These are phyloP conservation scores for Croton laevigatus DNA, from an alignment of 441 rosid species.

Conservation along the genomic window DNA sequence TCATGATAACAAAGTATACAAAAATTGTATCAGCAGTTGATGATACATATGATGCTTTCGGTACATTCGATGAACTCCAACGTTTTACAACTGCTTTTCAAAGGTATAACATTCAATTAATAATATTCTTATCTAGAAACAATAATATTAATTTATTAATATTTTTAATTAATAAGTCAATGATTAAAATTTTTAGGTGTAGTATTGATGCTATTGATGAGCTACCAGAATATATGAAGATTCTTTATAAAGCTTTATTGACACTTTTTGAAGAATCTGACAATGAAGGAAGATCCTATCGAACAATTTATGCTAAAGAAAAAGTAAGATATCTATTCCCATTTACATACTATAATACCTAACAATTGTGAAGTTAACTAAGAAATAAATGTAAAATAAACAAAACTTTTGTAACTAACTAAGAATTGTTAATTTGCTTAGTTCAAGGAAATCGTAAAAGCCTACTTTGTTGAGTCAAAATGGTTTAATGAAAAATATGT, in stretches of 20 bases:
- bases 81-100: conserved; percentile 2
- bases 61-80: conserved; percentile 13
- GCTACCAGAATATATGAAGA: conserved; percentile 21
- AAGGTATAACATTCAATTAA: neutral
- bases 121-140: neutral
- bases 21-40: neutral
- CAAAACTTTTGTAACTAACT: no score
- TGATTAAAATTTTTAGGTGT: conserved; percentile 1
- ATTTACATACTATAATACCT: no score
- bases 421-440: neutral
- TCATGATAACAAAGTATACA: neutral
- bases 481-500: conserved; percentile 13
- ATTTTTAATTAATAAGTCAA: no score
- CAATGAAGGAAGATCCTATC: conserved; percentile 9
- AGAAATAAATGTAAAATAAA: no score
- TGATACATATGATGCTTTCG: conserved; percentile 24
- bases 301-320: conserved; percentile 2
- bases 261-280: neutral
- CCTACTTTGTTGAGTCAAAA: conserved; percentile 13
- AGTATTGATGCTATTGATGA: neutral
- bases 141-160: no score
- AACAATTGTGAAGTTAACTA: no score
- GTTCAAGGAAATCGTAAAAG: neutral
- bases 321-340: neutral
- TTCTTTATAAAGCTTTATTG: neutral